Conservation (phyloP, 2,329 filamentous ascomycete genomes). For the Botrytis pseudocinerea region DNA sequence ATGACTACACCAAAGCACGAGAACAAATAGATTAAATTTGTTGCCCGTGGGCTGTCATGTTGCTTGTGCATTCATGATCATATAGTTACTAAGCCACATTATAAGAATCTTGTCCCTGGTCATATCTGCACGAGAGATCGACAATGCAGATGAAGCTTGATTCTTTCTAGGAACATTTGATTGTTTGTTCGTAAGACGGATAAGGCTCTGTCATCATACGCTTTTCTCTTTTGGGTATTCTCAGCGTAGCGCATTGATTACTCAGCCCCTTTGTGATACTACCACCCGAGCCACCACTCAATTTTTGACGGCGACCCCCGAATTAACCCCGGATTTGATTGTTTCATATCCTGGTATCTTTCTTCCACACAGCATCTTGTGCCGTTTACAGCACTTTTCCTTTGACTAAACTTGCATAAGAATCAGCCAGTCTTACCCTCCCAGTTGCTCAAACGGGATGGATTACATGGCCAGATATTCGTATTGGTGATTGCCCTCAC, state of each 20-base stretch:
- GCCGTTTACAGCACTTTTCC: background rate
- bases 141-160: background rate
- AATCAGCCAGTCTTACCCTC: background rate
- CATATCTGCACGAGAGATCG: background rate
- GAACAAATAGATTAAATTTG: background rate
- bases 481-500: background rate
- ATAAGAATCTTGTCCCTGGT: background rate
- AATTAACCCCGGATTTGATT: background rate
- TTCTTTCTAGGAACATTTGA: background rate
- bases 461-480: background rate
- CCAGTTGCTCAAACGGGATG: background rate
- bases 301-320: background rate
- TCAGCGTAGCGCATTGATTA: constrained; percentile 20
- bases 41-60: background rate
- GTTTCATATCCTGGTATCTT: background rate
- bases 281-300: background rate
- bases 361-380: background rate
- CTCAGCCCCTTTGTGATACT: background rate
- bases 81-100: background rate
- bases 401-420: rapidly evolving
- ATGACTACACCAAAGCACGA: background rate
- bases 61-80: background rate
- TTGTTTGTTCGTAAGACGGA: background rate
- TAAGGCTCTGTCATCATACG: constrained; percentile 2
- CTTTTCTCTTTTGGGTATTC: constrained; percentile 17